Conservation (phyloP, 352 stramenopile genomes). For the Pythium scleroteichum region DNA sequence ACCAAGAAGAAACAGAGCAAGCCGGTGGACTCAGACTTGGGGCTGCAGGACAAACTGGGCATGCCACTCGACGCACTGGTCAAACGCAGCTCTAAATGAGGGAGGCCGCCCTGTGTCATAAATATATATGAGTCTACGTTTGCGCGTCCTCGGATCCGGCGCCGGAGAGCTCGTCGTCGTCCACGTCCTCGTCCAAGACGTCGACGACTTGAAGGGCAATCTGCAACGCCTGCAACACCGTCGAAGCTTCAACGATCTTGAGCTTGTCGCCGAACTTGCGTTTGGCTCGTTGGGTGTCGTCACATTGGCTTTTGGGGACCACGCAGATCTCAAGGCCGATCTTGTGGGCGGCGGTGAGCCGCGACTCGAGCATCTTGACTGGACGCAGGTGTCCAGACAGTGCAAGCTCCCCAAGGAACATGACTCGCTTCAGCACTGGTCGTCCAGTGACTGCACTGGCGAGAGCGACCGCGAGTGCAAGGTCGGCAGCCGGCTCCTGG, state of each 20-base stretch:
- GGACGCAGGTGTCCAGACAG: constrained; percentile 80
- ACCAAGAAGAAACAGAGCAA: constrained; percentile 18
- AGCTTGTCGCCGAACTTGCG: constrained; percentile 60
- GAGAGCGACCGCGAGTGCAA: constrained; percentile 74
- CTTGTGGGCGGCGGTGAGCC: constrained; percentile 74
- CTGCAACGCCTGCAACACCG: constrained; percentile 63
- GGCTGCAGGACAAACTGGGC: constrained; percentile 63
- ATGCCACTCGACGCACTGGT: constrained; percentile 72
- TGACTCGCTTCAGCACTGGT: constrained; percentile 49
- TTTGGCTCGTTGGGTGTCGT: constrained; percentile 43
- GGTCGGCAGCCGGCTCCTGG: constrained; percentile 75
- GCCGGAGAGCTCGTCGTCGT: constrained; percentile 2
- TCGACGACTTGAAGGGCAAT: constrained; percentile 42
- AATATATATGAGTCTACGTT: constrained; percentile 30
- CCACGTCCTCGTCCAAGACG: background rate
- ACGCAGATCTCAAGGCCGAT: constrained; percentile 77
- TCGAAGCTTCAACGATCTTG: constrained; percentile 63
- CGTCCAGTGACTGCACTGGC: constrained; percentile 65
- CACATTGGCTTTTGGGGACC: constrained; percentile 54
- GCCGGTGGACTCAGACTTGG: constrained; percentile 16
- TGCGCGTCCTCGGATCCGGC: constrained; percentile 8
- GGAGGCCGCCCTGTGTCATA: constrained; percentile 7
- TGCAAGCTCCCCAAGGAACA: constrained; percentile 80
- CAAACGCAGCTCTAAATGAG: constrained; percentile 32
- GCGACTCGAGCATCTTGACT: constrained; percentile 82